phyloP scores from a whole-genome alignment of 495 filamentous ascomycete genomes.

The Annulohypoxylon nitens region DNA sequence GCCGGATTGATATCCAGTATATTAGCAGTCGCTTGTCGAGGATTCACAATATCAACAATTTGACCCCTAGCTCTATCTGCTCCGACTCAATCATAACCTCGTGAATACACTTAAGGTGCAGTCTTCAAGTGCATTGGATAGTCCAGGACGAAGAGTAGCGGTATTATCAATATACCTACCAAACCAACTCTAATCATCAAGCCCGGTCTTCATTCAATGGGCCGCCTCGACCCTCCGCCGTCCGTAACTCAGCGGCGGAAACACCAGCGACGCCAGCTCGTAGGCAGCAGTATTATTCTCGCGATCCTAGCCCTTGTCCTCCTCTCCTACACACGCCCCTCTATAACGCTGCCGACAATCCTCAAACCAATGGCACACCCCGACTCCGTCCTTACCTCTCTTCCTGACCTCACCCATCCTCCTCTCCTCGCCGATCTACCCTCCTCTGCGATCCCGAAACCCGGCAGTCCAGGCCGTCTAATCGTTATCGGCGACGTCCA shows the following conservation, averaged over 20 bases:
- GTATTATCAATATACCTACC: not conserved
- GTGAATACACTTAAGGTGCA: not conserved
- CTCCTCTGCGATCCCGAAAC: slow-evolving; percentile 50
- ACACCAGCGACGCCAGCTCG: slow-evolving; percentile 12
- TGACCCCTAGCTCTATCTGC: not conserved
- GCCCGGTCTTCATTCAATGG: slow-evolving; percentile 15
- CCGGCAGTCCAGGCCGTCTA: slow-evolving; percentile 55
- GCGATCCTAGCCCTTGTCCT: slow-evolving; percentile 26
- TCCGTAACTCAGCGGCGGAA: slow-evolving; percentile 17
- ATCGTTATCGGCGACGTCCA: slow-evolving; percentile 92
- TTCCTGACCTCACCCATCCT: slow-evolving; percentile 51
- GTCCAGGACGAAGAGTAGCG: not conserved
- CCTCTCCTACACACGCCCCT: slow-evolving; percentile 34
- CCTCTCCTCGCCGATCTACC: slow-evolving; percentile 54
- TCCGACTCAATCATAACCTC: slow-evolving; percentile 1
- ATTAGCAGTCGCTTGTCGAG: not conserved
- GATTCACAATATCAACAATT: not conserved
- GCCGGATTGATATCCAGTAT: not conserved
- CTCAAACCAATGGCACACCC: slow-evolving; percentile 39
- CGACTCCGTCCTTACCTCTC: slow-evolving; percentile 31
- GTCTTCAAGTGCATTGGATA: not conserved
- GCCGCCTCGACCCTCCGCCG: slow-evolving; percentile 1
- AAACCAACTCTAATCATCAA: not conserved
- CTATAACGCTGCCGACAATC: not conserved
- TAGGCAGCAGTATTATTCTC: slow-evolving; percentile 25